These are phyloP conservation scores for Aspergillus sp. DNA, from an alignment of 2,329 filamentous ascomycete genomes.

Conservation along the genomic window DNA sequence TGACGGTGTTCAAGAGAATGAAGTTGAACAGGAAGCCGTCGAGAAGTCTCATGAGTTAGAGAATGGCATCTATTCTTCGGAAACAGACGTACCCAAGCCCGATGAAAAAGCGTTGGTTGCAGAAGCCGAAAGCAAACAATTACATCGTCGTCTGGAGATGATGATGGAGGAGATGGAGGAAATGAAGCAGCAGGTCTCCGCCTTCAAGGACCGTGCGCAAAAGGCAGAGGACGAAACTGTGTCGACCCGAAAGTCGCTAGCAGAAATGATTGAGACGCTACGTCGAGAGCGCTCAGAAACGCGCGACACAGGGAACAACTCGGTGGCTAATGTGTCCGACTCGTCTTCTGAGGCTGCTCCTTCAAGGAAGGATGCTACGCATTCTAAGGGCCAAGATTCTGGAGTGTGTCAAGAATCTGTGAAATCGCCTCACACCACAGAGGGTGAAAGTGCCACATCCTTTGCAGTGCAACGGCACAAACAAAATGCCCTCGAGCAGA, in stretches of 20 bases:
- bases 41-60: constrained; percentile 6
- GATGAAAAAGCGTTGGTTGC: constrained; percentile 11
- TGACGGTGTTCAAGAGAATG: constrained; percentile 10
- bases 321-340: constrained; percentile 36
- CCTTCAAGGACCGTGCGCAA: constrained; percentile 73
- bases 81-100: background rate
- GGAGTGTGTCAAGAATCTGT: constrained; percentile 38
- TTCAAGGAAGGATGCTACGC: background rate
- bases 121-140: constrained; percentile 34
- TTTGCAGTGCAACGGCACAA: constrained; percentile 33
- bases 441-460: constrained; percentile 37
- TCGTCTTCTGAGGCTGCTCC: constrained; percentile 5
- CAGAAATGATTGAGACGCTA: constrained; percentile 83
- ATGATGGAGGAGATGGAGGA: constrained; percentile 77
- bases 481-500: constrained; percentile 44
- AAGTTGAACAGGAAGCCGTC: constrained; percentile 5
- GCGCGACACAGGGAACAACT: constrained; percentile 24
- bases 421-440: constrained; percentile 43
- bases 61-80: background rate
- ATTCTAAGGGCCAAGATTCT: constrained; percentile 9
- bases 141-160: constrained; percentile 68
- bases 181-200: constrained; percentile 73
- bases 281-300: constrained; percentile 59
- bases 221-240: constrained; percentile 73
- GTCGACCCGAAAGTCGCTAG: constrained; percentile 66